These are phyloP conservation scores for Spinacia oleracea DNA, from an alignment of 179 eudicot species.

Conservation along the genomic window DNA sequence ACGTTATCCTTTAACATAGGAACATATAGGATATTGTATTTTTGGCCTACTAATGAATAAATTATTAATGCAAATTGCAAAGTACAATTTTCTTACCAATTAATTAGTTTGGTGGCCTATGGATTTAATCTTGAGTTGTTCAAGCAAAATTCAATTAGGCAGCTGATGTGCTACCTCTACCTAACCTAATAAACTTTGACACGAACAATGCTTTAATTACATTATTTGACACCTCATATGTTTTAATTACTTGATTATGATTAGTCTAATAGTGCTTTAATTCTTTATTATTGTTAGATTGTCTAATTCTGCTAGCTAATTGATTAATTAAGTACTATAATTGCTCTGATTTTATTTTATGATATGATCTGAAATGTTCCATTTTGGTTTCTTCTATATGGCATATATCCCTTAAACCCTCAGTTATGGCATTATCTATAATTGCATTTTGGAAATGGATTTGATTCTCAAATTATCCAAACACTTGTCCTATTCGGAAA, in stretches of 20 bases:
- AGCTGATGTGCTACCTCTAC: constrained; percentile 32
- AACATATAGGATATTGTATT: too few species aligned
- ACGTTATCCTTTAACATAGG: too few species aligned
- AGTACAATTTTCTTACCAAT: neutral
- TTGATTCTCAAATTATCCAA: neutral
- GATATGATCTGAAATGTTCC: constrained; percentile 1
- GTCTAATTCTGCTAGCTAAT: constrained; percentile 9
- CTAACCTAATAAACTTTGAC: constrained; percentile 30
- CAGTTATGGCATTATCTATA: neutral
- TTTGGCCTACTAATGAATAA: neutral
- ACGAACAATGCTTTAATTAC: constrained; percentile 18
- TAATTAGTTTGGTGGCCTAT: constrained; percentile 25
- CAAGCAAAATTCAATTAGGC: constrained; percentile 25
- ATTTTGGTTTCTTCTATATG: neutral
- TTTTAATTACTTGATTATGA: constrained; percentile 18
- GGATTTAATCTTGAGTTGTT: constrained; percentile 10
- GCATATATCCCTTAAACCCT: too few species aligned
- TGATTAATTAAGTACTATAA: neutral
- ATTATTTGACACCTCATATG: neutral
- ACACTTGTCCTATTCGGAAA: neutral
- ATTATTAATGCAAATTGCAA: neutral
- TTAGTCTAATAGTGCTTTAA: constrained; percentile 12
- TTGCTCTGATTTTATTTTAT: neutral
- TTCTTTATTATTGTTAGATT: constrained; percentile 11
- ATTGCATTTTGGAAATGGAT: neutral